Evolutionary conservation across 2,329 filamentous ascomycete species (phyloP), one percentile per base, ranked within the genome.

Genomic region (Metarhizium anisopliae): DNA sequence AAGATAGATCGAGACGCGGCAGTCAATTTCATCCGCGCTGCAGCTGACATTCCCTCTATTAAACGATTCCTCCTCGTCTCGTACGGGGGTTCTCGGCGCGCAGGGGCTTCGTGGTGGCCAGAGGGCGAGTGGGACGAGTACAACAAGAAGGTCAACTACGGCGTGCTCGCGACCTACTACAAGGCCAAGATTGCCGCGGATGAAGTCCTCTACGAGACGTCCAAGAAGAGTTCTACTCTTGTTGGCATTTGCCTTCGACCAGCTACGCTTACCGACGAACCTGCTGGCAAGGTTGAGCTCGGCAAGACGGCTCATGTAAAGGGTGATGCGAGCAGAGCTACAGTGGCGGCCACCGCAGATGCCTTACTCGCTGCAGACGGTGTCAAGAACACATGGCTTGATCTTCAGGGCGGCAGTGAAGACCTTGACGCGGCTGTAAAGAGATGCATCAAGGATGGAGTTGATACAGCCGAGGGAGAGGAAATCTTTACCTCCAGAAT

Each of bases 61-160:
- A 81, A 72, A 3, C 80, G 82, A 58, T 87, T 87, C 70, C 74
- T 89, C 51, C 77, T 87, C 61, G 73, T 89, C 53, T 86, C 83
- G 0, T 85, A 85, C 60, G 67, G 81, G 11, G 75, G 75, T 56
- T 79, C 80, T 18, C 78, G 85, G 29, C 74, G 77, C 30, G 55
- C 59, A 6, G 71, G 71, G 35, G 78, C 83, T 1, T 61, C 75
- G 0, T 86, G 83, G 82, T 85, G 80, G 79, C 67, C 72, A 25
- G 71, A 76, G 5, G 74, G 71, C 10, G 70, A 69, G 55, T 83
- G 78, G 77, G 67, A 73, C n/a, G 66, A 77, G 43, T 70, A 71
- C 49, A 74, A 76, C 62, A 64, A 66, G 11, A 71, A 72, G 40
- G 61, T 71, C 56, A 73, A 73, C 66, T 59, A 68, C 49, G 69